A percentile compares a stretch with the other conserved stretches of the same genome.
These are phyloP conservation scores for Ampelomyces quisqualis DNA, from an alignment of 2,329 filamentous ascomycete genomes.

Conservation along the genomic window DNA sequence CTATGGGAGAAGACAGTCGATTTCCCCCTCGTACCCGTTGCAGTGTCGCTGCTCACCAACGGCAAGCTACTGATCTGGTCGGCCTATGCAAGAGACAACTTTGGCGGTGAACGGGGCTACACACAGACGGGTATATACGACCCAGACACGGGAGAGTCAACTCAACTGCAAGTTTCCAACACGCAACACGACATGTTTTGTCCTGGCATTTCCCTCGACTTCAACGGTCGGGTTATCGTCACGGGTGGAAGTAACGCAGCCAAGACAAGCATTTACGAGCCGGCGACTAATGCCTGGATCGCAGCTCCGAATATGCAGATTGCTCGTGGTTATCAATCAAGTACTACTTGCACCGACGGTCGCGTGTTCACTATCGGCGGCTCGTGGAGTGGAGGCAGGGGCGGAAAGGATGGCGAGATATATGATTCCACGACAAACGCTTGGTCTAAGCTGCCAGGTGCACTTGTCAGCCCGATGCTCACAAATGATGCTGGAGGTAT, in stretches of 20 bases:
- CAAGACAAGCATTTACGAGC: constrained; percentile 49
- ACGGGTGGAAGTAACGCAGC: constrained; percentile 55
- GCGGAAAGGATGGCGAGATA: constrained; percentile 58
- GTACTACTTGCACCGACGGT: constrained; percentile 54
- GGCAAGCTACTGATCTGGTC: constrained; percentile 33
- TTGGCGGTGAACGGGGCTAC: constrained; percentile 22
- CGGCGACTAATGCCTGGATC: constrained; percentile 50
- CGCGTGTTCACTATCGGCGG: constrained; percentile 62
- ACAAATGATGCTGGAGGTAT: constrained; percentile 25
- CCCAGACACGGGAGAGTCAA: constrained; percentile 24
- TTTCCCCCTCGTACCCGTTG: constrained; percentile 30
- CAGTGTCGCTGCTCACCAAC: constrained; percentile 24
- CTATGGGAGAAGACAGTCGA: constrained; percentile 31
- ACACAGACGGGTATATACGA: constrained; percentile 40
- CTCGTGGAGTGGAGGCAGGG: constrained; percentile 53
- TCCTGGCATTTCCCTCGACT: constrained; percentile 55
- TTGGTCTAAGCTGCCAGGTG: constrained; percentile 24
- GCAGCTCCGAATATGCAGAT: constrained; percentile 54
- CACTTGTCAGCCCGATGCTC: constrained; percentile 20
- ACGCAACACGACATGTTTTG: constrained; percentile 60
- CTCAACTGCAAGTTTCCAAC: constrained; percentile 25
- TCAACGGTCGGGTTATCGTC: constrained; percentile 54
- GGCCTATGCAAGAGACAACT: constrained; percentile 18
- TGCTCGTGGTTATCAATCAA: constrained; percentile 61
- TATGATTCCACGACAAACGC: constrained; percentile 23